These are phyloP conservation scores for Pseudocercospora ulei DNA, from an alignment of 2,329 filamentous ascomycete species.

Conservation along the genomic window DNA sequence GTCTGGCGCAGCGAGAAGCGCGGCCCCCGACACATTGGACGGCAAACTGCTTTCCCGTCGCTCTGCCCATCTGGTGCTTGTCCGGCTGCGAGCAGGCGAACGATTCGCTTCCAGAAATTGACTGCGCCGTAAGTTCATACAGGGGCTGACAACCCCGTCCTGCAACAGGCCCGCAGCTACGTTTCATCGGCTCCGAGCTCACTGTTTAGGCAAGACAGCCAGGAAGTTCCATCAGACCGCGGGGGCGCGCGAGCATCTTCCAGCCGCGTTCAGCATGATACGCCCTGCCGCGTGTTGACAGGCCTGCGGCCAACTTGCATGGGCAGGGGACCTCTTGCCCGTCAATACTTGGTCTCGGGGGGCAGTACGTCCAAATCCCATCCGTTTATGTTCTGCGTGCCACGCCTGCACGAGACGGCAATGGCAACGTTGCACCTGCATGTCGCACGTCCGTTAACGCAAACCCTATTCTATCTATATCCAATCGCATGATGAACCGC, in stretches of 20 bases:
- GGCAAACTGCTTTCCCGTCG: constrained; percentile 12
- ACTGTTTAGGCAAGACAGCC: constrained; percentile 9
- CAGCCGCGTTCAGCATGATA: constrained; percentile 8
- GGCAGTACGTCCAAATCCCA: constrained; percentile 7
- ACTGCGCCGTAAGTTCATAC: constrained; percentile 6
- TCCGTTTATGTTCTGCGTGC: constrained; percentile 11
- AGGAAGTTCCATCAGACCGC: constrained; percentile 7
- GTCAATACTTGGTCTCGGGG: constrained; percentile 9
- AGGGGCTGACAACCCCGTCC: constrained; percentile 9
- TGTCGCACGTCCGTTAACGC: constrained; percentile 9
- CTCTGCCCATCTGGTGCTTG: constrained; percentile 15
- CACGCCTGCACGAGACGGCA: constrained; percentile 16
- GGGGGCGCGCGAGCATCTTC: constrained; percentile 13
- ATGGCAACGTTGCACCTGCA: constrained; percentile 11
- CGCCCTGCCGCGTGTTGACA: constrained; percentile 1
- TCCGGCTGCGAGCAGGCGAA: constrained; percentile 18
- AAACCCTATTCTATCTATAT: constrained; percentile 14
- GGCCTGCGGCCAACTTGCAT: constrained; percentile 5
- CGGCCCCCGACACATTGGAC: constrained; percentile 3
- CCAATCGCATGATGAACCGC: constrained; percentile 13
- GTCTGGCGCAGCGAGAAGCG: constrained; percentile 5
- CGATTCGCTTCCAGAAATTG: constrained; percentile 13
- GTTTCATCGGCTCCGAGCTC: constrained; percentile 12
- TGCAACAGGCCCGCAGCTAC: constrained; percentile 1
- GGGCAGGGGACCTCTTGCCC: constrained; percentile 11